Base-by-base conservation (phyloP, 176 grass and related monocot species). In the Typha latifolia region DNA sequence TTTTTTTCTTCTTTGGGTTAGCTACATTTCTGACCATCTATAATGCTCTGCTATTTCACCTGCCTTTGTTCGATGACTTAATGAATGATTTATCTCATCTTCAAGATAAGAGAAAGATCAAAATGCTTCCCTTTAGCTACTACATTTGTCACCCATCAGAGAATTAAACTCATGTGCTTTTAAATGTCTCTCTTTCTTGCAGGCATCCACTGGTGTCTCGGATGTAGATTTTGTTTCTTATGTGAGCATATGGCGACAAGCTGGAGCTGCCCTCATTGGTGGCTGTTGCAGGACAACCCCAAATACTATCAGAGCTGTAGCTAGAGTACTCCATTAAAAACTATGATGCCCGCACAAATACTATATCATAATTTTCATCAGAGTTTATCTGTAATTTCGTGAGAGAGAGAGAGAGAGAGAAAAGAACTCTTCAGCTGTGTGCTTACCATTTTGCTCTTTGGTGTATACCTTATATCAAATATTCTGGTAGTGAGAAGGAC, bases 261-360 rank as follows among this genome's bases (percentile, higher is more conserved):
- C 81, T 23, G 94, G 94, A 9, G 94, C 86, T 26, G 26, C 51
- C 4, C 79, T 93, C 6, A 85, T 99, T 0, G 86, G 94, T 1
- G 94, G 94, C 50, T 99, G 94, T 51, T 99, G 94, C 83, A 90
- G 94, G 82, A 99, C 94, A 70, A 93, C 94, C 81, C 94, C 94
- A 74, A 90, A 84, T 37, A 99, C 94, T 32, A 87, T 99, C 66
- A 84, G 70, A 72, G 94, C 83, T 68, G 85, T 99, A 66, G 62
- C 55, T 10, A 93, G 70, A 78, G 76, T 72, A 34, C 89, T 99
- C 62, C 51, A 61, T 9, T 59, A 8, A 29, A 14, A 32, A 67
- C 19, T 47, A 66, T 23, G 61, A 59, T 16, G 63, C 3, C 31
- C 14, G 12, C 2, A 37, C 52, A 57, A 20, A 18, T 57, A 6